Percentiles rank a stretch among this genome's conserved stretches.
These are phyloP conservation scores for Ceratobasidium sp. DNA, from an alignment of 1,284 basidiomycete genomes.

Conservation along the genomic window DNA sequence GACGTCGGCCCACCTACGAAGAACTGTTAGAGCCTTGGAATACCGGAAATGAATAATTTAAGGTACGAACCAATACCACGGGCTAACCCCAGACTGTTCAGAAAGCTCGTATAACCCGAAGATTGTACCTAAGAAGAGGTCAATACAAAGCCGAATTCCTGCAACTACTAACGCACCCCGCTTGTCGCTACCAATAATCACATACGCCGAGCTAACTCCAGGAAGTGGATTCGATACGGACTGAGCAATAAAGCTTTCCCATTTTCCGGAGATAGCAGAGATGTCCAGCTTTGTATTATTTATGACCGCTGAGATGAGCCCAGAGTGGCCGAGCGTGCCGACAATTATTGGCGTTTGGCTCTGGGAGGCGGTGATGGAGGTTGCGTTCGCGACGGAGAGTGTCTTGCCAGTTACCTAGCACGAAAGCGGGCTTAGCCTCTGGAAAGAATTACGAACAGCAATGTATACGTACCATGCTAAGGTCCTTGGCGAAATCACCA, in stretches of 20 bases:
- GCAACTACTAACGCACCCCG: slow-evolving; percentile 58
- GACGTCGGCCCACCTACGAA: slow-evolving; percentile 55
- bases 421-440: neutral
- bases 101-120: slow-evolving; percentile 77
- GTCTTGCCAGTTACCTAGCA: slow-evolving; percentile 65
- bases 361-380: slow-evolving; percentile 52
- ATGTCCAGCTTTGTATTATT: slow-evolving; percentile 67
- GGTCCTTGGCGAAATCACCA: slow-evolving; percentile 70
- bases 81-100: slow-evolving; percentile 70
- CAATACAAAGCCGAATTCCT: slow-evolving; percentile 9
- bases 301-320: slow-evolving; percentile 68
- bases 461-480: slow-evolving; percentile 57
- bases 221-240: slow-evolving; percentile 69
- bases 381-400: slow-evolving; percentile 64
- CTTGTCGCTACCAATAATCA: slow-evolving; percentile 75
- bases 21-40: neutral
- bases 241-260: slow-evolving; percentile 70
- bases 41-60: neutral
- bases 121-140: slow-evolving; percentile 61
- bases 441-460: neutral
- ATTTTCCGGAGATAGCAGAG: slow-evolving; percentile 68
- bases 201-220: slow-evolving; percentile 70
- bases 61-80: slow-evolving; percentile 43
- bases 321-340: slow-evolving; percentile 73
- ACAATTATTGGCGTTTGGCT: slow-evolving; percentile 66